Base-by-base conservation (phyloP, 345 rosid genomes). In the Excoecaria cochinchinensis region DNA sequence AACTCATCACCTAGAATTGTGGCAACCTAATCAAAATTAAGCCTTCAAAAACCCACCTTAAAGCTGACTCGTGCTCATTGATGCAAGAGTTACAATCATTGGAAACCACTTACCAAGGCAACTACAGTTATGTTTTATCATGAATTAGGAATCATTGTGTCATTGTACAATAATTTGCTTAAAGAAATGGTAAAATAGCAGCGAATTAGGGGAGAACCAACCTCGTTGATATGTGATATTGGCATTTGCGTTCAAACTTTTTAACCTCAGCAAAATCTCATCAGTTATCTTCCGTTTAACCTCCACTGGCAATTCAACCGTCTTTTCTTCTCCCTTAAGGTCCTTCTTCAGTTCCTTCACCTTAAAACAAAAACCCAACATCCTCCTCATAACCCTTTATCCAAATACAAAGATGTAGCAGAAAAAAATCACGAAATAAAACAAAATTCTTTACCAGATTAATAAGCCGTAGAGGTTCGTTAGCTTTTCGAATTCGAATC, bases 401-500 rank as follows among this genome's bases (percentile, higher is more conserved):
- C 6, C 16, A 76, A 64, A 38, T 61, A 19, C 8, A 50, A 39
- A 39, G 60, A 58, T 31, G 14, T 25, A 25, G 8, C 15, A 36
- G 40, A 61, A 31, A 16, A n/a, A 60, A 36, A 63, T 44, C 56
- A 68, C 46, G 9, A 19, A 61, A 62, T 19, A 61, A 13, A 16
- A 40, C 19, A 5, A 56, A 11, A 36, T 50, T 75, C 80, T 9
- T 50, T 81, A 95, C 99, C 91, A 89, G 73, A 79, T 84, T 80
- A 79, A 87, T 64, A 78, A 96, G 95, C 83, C 84, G 73, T 24
- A 71, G 12, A 39, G 98, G 92, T 76, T 90, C 81, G 70, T 86
- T 88, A 0, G 85, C 90, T 83, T 87, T 89, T 72, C 99, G 93
- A 86, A 96, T 90, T 87, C 87, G 91, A 65, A 84, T 76, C 12